phyloP scores from a whole-genome alignment of 2,329 filamentous ascomycete genomes.

The Aureobasidium sp. region DNA sequence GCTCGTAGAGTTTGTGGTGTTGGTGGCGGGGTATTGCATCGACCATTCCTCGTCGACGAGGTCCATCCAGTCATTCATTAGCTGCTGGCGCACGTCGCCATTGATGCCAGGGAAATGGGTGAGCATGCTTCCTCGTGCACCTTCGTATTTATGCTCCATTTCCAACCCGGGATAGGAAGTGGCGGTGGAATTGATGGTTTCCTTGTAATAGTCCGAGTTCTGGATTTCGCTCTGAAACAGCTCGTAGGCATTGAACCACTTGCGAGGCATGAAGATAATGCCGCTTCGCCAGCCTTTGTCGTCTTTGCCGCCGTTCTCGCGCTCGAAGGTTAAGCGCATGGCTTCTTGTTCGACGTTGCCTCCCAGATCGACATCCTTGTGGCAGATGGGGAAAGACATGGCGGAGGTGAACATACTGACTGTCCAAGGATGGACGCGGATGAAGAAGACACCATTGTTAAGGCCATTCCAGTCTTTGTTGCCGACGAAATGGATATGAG shows the following conservation, averaged over 20 bases:
- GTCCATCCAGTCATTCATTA: slow-evolving; percentile 4
- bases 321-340: slow-evolving; percentile 20
- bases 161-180: neutral
- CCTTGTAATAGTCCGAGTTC: neutral
- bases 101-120: neutral
- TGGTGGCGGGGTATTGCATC: neutral
- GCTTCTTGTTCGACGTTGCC: slow-evolving; percentile 33
- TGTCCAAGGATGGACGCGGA: slow-evolving; percentile 32
- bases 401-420: slow-evolving; percentile 32
- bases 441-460: slow-evolving; percentile 35
- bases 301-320: neutral
- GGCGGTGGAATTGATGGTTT: neutral
- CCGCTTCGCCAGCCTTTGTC: slow-evolving; percentile 14
- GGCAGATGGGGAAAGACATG: slow-evolving; percentile 31
- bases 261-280: slow-evolving; percentile 30
- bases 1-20: neutral
- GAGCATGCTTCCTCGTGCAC: neutral
- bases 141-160: neutral
- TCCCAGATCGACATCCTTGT: slow-evolving; percentile 24
- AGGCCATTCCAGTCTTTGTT: slow-evolving; percentile 33
- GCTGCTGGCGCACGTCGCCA: neutral
- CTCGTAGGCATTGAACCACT: slow-evolving; percentile 37
- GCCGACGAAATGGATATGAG: slow-evolving; percentile 29
- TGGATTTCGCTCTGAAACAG: neutral
- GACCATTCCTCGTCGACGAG: neutral